These are phyloP conservation scores for Quercus agrifolia DNA, from an alignment of 306 rosid genomes.

Conservation along the genomic window DNA sequence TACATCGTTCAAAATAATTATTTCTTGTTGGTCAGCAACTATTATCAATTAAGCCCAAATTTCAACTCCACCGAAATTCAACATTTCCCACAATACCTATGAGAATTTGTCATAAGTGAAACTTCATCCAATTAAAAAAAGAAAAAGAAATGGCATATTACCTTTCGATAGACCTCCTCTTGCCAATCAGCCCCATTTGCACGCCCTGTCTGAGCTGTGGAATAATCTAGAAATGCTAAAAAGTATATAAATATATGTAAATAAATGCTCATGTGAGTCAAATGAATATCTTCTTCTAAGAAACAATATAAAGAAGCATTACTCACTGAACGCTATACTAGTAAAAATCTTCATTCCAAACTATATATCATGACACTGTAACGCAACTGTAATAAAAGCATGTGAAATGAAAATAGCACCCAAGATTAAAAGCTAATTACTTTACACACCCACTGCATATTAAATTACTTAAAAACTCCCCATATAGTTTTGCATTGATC, in stretches of 20 bases:
- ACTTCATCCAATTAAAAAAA: background rate
- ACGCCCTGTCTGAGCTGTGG: constrained; percentile 66
- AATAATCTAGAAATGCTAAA: constrained; percentile 65
- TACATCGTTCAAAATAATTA: no score
- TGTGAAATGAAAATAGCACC: background rate
- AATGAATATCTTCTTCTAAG: background rate
- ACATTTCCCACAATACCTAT: no score
- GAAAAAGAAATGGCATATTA: constrained; percentile 14
- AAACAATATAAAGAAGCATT: background rate
- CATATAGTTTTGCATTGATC: background rate
- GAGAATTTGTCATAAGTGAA: background rate
- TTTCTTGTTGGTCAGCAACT: no score
- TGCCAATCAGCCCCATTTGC: constrained; percentile 68
- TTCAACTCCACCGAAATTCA: no score
- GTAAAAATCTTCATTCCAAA: background rate
- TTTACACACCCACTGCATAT: background rate
- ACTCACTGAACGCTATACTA: background rate
- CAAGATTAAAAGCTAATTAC: background rate
- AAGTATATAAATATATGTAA: constrained; percentile 17
- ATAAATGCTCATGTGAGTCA: background rate
- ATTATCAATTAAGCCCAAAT: no score
- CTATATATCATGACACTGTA: background rate
- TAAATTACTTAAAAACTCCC: background rate
- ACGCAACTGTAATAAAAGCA: background rate
- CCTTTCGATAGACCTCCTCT: constrained; percentile 90